Percentiles rank a stretch among this genome's conserved stretches.
These are phyloP conservation scores for Geranomyces michiganensis DNA, from an alignment of 192 early-diverging fungal species.

Conservation along the genomic window DNA sequence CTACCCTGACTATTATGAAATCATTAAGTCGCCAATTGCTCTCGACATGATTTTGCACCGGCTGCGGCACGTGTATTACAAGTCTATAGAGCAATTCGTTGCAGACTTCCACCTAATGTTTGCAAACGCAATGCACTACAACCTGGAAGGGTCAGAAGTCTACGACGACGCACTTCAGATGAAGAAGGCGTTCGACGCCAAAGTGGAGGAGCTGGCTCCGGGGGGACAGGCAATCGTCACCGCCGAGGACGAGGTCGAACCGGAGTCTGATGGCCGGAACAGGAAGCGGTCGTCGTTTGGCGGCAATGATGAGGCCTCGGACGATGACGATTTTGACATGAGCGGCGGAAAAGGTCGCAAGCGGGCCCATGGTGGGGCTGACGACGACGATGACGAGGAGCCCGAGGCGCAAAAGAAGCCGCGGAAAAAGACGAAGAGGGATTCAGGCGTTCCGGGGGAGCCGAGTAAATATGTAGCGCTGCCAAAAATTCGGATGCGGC, in stretches of 20 bases:
- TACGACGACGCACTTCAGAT: slow-evolving; percentile 83
- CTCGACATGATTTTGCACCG: slow-evolving; percentile 83
- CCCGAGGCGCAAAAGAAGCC: neutral
- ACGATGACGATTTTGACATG: neutral
- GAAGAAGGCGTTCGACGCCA: slow-evolving; percentile 36
- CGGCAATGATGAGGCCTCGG: neutral
- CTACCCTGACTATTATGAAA: slow-evolving; percentile 89
- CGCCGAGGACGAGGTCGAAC: slow-evolving; percentile 18
- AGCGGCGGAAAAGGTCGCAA: neutral
- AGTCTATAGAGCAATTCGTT: slow-evolving; percentile 56
- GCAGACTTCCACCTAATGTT: slow-evolving; percentile 88
- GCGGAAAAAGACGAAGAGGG: neutral
- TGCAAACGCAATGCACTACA: slow-evolving; percentile 89
- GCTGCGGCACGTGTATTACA: slow-evolving; percentile 73
- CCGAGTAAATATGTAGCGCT: slow-evolving; percentile 14
- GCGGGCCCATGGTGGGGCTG: neutral
- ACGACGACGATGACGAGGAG: slow-evolving; percentile 22
- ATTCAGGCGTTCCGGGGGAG: slow-evolving; percentile 15
- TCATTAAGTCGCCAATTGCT: slow-evolving; percentile 88
- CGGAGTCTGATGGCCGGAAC: slow-evolving; percentile 10
- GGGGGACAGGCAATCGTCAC: slow-evolving; percentile 24
- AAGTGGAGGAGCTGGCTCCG: slow-evolving; percentile 21
- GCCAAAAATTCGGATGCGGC: slow-evolving; percentile 31
- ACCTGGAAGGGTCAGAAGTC: slow-evolving; percentile 86
- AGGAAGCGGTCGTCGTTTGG: neutral